Evolutionary conservation across 768 basidiomycete species (phyloP).

Genomic region (Cytidiella melzeri): DNA sequence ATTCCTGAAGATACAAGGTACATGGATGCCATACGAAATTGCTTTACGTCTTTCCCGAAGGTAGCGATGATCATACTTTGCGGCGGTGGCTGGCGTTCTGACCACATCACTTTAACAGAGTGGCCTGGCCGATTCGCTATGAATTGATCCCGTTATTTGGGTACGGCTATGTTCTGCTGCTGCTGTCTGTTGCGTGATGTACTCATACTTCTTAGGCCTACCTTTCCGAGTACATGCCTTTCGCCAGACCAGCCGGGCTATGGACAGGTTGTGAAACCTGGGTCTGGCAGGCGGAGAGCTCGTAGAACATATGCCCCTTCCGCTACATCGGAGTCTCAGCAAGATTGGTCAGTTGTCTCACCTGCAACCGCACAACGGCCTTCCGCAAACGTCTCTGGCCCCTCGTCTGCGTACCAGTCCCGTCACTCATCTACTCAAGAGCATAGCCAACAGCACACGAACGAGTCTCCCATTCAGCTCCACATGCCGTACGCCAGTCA

Average conservation of each 20-base stretch:
- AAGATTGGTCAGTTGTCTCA: conserved; percentile 46
- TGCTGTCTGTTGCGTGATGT: conserved; percentile 10
- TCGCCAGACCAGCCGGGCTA: conserved; percentile 83
- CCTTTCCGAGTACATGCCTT: conserved; percentile 77
- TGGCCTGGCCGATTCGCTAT: conserved; percentile 84
- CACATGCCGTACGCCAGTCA: conserved; percentile 19
- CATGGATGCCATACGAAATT: conserved; percentile 93
- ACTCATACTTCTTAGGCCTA: conserved; percentile 45
- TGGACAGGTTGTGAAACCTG: conserved; percentile 64
- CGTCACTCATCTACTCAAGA: not conserved
- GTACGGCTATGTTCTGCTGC: conserved; percentile 30
- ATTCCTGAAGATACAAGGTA: conserved; percentile 88
- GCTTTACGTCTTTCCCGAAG: conserved; percentile 75
- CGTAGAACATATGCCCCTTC: conserved; percentile 44
- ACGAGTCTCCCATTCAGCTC: conserved; percentile 21
- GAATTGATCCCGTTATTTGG: conserved; percentile 87
- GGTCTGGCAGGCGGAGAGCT: conserved; percentile 53
- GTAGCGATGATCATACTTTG: conserved; percentile 33
- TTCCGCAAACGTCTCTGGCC: not conserved
- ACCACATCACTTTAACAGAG: conserved; percentile 47
- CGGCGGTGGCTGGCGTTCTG: conserved; percentile 6
- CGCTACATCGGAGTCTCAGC: conserved; percentile 27
- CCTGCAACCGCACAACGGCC: conserved; percentile 21
- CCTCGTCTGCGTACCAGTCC: not conserved
- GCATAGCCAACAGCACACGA: conserved; percentile 4